A percentile compares a stretch with the other conserved stretches of the same genome.
Conservation (phyloP, 352 stramenopile species). For the Globisporangium barbulae region DNA sequence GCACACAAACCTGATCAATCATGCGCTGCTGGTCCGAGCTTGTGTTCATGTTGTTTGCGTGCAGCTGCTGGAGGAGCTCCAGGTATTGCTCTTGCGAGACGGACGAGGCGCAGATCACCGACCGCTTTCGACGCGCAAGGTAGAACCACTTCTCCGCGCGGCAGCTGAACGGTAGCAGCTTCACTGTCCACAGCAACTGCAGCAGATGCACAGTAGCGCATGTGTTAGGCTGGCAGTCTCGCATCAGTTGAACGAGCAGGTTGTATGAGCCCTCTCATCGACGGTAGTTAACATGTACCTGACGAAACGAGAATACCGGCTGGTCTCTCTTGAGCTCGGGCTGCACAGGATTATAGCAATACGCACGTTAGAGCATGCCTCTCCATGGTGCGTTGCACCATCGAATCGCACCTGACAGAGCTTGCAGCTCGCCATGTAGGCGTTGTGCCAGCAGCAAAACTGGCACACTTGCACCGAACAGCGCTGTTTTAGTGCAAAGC, state of each 20-base stretch:
- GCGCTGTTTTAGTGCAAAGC: slow-evolving; percentile 20
- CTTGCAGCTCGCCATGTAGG: slow-evolving; percentile 33
- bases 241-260: neutral
- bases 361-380: neutral
- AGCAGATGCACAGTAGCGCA: neutral
- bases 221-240: neutral
- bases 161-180: slow-evolving; percentile 42
- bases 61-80: slow-evolving; percentile 26
- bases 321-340: slow-evolving; percentile 34
- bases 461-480: slow-evolving; percentile 36
- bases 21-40: slow-evolving; percentile 33
- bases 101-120: slow-evolving; percentile 25
- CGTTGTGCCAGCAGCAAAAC: slow-evolving; percentile 38
- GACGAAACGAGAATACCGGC: slow-evolving; percentile 37
- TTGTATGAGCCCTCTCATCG: neutral
- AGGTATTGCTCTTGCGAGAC: slow-evolving; percentile 33
- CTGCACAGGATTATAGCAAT: slow-evolving; percentile 7
- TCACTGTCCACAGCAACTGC: slow-evolving; percentile 43
- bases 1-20: slow-evolving; percentile 28
- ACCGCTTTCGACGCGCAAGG: slow-evolving; percentile 34
- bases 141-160: slow-evolving; percentile 53
- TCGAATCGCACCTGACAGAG: slow-evolving; percentile 25
- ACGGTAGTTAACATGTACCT: slow-evolving; percentile 9
- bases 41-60: slow-evolving; percentile 12
- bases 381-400: neutral